These are phyloP conservation scores for Ophiostoma angusticollis DNA, from an alignment of 2,329 filamentous ascomycete species.

Conservation along the genomic window DNA sequence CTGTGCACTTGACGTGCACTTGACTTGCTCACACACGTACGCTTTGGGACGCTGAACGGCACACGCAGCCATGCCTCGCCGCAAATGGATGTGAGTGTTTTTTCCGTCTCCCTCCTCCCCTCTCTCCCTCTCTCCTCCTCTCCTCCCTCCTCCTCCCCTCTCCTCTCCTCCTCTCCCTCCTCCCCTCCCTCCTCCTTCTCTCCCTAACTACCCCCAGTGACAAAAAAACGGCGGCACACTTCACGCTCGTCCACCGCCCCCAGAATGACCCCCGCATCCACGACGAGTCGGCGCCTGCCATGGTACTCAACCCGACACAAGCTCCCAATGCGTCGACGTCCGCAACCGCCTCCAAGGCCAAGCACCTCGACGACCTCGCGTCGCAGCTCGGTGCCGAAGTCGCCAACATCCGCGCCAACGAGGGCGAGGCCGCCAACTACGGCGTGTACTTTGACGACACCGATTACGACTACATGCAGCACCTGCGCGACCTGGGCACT, in stretches of 20 bases:
- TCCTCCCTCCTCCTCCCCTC: neutral
- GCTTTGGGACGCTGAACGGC: neutral
- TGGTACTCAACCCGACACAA: conserved; percentile 67
- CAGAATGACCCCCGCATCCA: conserved; percentile 97
- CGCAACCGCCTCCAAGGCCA: conserved; percentile 22
- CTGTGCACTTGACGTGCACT: too few species aligned
- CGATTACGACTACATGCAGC: conserved; percentile 98
- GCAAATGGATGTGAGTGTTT: conserved; percentile 24
- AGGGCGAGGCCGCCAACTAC: conserved; percentile 89
- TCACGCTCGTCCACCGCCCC: conserved; percentile 85
- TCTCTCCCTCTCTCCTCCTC: neutral
- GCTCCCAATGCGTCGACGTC: conserved; percentile 27
- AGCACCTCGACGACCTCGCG: conserved; percentile 61
- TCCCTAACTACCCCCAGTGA: conserved; percentile 30
- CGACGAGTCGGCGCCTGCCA: conserved; percentile 75
- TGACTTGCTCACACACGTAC: too few species aligned
- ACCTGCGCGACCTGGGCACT: conserved; percentile 74
- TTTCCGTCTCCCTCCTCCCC: neutral
- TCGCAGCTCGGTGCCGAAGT: conserved; percentile 60
- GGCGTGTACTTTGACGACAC: conserved; percentile 93
- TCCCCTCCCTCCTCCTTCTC: neutral
- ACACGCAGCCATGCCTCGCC: conserved; percentile 10
- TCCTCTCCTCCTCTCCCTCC: neutral
- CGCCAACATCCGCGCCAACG: conserved; percentile 63
- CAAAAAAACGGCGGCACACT: conserved; percentile 88